phyloP scores from a whole-genome alignment of 139 green algal genomes.

The Chlamydomonas sphaeroides region DNA sequence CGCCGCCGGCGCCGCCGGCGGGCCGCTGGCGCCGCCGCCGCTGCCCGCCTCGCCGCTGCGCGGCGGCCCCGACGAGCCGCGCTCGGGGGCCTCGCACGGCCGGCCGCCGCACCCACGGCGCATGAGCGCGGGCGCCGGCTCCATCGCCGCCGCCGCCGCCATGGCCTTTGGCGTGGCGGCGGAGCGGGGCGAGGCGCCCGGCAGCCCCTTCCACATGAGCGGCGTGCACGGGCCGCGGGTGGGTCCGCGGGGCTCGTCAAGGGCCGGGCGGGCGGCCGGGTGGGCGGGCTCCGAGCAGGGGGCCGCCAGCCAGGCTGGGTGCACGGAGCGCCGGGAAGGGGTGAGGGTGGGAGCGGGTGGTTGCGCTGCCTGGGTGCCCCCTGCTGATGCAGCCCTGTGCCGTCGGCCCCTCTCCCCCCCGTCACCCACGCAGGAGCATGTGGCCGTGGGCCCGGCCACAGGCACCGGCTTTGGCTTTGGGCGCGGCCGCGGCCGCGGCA shows the following conservation, averaged over 20 bases:
- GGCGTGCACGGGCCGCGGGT: background rate
- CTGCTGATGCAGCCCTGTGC: background rate
- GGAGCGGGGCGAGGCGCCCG: background rate
- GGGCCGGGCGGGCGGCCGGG: too few relatives aligned
- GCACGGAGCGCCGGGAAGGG: background rate
- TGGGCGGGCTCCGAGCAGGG: too few relatives aligned
- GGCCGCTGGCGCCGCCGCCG: too few relatives aligned
- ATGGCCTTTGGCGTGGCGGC: background rate
- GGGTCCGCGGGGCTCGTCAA: background rate
- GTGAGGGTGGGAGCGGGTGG: too few relatives aligned
- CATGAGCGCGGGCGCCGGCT: background rate
- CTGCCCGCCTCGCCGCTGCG: background rate
- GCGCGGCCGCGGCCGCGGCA: background rate
- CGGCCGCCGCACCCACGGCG: background rate
- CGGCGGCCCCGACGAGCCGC: background rate
- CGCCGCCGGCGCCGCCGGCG: too few relatives aligned
- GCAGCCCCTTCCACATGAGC: background rate
- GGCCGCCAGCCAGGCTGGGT: background rate
- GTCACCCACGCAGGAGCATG: slow-evolving; percentile 6
- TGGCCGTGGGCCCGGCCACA: background rate
- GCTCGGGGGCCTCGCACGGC: background rate
- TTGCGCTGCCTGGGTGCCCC: background rate
- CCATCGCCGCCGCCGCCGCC: background rate
- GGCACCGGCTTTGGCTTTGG: slow-evolving; percentile 27
- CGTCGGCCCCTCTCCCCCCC: background rate